Evolutionary conservation across 768 basidiomycete genomes (phyloP).

Genomic region (Termitomyces sp.): DNA sequence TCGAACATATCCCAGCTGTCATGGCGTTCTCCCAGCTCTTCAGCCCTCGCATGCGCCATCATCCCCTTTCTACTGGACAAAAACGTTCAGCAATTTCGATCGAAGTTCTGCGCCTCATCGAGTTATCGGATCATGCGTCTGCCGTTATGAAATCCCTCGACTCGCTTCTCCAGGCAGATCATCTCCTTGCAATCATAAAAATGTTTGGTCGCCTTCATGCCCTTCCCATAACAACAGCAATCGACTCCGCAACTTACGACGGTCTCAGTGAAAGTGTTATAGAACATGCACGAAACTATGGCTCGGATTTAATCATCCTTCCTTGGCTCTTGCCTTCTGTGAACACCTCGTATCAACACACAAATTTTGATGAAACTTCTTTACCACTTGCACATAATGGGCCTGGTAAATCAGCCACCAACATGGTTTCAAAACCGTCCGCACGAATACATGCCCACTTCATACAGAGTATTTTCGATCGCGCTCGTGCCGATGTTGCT

Average conservation of each 20-base stretch:
- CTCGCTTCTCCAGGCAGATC: conserved; percentile 59
- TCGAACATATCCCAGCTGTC: conserved; percentile 84
- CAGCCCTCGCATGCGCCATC: conserved; percentile 27
- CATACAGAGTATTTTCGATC: conserved; percentile 72
- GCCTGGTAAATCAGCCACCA: background rate
- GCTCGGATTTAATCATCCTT: conserved; percentile 71
- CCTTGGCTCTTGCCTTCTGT: conserved; percentile 64
- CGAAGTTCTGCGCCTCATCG: conserved; percentile 82
- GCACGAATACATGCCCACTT: conserved; percentile 73
- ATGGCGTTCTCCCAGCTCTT: conserved; percentile 89
- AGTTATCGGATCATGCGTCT: conserved; percentile 79
- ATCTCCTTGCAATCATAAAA: conserved; percentile 65
- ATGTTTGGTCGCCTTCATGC: conserved; percentile 74
- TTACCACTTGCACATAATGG: background rate
- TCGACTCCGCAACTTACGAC: conserved; percentile 77
- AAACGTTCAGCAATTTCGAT: conserved; percentile 33
- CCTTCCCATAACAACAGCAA: conserved; percentile 54
- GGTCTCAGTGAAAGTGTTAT: conserved; percentile 65
- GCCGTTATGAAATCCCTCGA: conserved; percentile 80
- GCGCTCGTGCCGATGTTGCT: conserved; percentile 69
- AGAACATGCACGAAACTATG: conserved; percentile 55
- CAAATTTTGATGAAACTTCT: background rate
- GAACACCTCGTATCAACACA: background rate
- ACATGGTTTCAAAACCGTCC: conserved; percentile 30
- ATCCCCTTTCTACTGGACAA: conserved; percentile 12